phyloP scores from a whole-genome alignment of 139 green algal genomes.

The Spirogloea muscicola region DNA sequence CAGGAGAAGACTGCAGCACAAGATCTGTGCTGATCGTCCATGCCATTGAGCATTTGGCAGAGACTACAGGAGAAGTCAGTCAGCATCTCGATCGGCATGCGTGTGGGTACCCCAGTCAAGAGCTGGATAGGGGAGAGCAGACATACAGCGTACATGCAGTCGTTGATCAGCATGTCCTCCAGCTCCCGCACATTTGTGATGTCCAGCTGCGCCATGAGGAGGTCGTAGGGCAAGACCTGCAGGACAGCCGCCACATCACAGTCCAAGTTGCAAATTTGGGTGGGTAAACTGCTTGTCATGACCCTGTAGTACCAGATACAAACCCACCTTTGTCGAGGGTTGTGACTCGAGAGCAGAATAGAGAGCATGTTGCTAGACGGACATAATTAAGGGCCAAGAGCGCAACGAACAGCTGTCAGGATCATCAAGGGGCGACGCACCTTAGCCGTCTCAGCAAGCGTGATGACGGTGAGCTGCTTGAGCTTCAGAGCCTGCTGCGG shows the following conservation, averaged over 20 bases:
- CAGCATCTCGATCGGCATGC: too few relatives aligned
- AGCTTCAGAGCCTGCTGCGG: slow-evolving; percentile 72
- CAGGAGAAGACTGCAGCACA: too few relatives aligned
- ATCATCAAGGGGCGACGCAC: slow-evolving; percentile 45
- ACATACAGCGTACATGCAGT: slow-evolving; percentile 79
- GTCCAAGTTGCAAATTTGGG: too few relatives aligned
- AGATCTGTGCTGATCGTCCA: too few relatives aligned
- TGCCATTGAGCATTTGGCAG: too few relatives aligned
- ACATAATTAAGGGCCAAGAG: too few relatives aligned
- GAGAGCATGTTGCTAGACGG: too few relatives aligned
- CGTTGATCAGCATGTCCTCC: slow-evolving; percentile 85
- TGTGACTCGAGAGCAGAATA: too few relatives aligned
- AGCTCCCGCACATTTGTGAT: slow-evolving; percentile 72
- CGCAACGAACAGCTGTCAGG: neutral
- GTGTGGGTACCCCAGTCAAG: too few relatives aligned
- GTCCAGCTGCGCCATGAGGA: slow-evolving; percentile 62
- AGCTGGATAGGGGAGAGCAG: neutral
- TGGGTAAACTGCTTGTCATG: too few relatives aligned
- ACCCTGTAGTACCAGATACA: neutral
- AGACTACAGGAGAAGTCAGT: too few relatives aligned
- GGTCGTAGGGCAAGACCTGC: slow-evolving; percentile 62
- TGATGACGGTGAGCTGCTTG: slow-evolving; percentile 76
- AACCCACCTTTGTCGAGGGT: neutral
- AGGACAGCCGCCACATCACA: too few relatives aligned
- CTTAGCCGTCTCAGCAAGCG: slow-evolving; percentile 58